Evolutionary conservation across 257 asterid species (phyloP), one percentile per base, ranked within the genome.

Genomic region (Solanum pinnatisectum): DNA sequence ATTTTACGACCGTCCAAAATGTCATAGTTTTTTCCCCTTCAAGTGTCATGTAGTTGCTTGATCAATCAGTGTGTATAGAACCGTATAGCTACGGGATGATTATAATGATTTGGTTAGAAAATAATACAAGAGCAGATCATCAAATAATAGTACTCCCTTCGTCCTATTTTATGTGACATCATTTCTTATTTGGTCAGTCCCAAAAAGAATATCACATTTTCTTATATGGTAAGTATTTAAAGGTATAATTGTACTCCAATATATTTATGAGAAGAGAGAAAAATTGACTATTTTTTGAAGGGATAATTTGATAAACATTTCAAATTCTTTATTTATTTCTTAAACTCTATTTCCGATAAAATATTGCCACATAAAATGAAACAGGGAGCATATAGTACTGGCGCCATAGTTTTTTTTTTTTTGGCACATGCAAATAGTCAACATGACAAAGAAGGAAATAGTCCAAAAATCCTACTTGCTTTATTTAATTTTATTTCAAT

Each of bases 371-470:
- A 30, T 30, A 30, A 30, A 30, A 30, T 30, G 1, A 30, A 30
- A 30, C 30, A 30, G 30, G 30, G 1, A 1, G 30, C 1, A 81
- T 81, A 81, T 81, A 71, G 14, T 71, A 32, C 20, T 68, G 14
- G 14, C 40, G 11, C 68, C 68, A 46, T 81, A 16, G 18, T 27
- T 30, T 79, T 79, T 27, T 39, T 39, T 39, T 86, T 42, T 44
- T 22, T 68, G 68, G 87, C 91, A 87, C 89, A 89, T 87, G 91
- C 87, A 81, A 52, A 22, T 67, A 63, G 87, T 90, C 90, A 89
- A 88, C 86, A 40, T 11, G 32, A 74, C 81, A 76, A 89, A 91
- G 88, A 83, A 87, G 88, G 84, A 87, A 83, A 85, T 56, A 59
- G 90, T 89, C 89, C 88, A 87, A 87, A 84, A 79, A 65, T 87